These are phyloP conservation scores for Nemania abortiva DNA, from an alignment of 2,329 filamentous ascomycete species.

Conservation along the genomic window DNA sequence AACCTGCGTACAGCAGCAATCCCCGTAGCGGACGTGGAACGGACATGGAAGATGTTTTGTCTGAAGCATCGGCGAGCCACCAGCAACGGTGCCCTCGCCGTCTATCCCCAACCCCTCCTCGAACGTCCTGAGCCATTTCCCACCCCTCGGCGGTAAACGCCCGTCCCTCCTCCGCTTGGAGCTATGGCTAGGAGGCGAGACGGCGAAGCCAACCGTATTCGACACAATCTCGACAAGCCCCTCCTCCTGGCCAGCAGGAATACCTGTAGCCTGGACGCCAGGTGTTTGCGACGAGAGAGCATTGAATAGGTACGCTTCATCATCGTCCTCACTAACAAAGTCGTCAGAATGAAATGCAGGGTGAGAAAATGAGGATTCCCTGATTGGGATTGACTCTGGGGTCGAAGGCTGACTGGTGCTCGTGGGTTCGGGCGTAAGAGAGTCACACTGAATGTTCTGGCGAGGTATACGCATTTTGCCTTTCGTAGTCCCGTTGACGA, in stretches of 20 bases:
- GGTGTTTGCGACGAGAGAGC: neutral
- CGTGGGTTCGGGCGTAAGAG: neutral
- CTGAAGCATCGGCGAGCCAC: neutral
- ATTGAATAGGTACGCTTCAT: conserved; percentile 3
- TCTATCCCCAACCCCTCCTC: neutral
- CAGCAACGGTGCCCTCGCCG: conserved; percentile 4
- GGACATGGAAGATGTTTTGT: conserved; percentile 3
- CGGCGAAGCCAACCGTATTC: neutral
- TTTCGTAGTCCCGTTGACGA: neutral
- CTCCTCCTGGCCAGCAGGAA: neutral
- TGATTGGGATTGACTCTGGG: neutral
- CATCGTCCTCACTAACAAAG: neutral
- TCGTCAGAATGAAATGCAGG: neutral
- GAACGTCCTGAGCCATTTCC: conserved; percentile 1
- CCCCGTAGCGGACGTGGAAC: conserved; percentile 10
- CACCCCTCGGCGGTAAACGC: neutral
- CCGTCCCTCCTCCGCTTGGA: neutral
- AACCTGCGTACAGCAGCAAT: conserved; percentile 32
- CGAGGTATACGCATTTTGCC: neutral
- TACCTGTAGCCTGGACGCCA: neutral
- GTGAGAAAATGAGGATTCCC: neutral
- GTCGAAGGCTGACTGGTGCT: neutral
- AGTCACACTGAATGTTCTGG: neutral
- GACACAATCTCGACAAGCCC: conserved; percentile 8
- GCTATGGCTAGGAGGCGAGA: neutral